Evolutionary conservation across 2,329 filamentous ascomycete genomes (phyloP), one percentile per base, ranked within the genome.

Genomic region (Graphilbum fragrans): DNA sequence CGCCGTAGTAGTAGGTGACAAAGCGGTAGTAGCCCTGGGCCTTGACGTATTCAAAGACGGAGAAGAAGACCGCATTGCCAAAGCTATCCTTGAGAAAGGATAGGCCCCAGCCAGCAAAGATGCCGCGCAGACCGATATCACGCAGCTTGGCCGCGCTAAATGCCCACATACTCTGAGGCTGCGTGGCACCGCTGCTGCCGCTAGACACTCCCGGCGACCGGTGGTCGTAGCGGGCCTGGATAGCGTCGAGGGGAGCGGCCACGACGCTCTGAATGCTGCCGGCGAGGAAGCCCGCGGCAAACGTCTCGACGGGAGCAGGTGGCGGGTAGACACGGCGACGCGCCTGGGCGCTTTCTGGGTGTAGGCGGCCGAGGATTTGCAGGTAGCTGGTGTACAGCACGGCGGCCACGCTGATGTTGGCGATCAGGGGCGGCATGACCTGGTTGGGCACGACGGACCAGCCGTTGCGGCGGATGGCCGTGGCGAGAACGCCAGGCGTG

Each of bases 311-410:
- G 0, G 75, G 71, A 0, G 72, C 64, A 0, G 82, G 80, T 2
- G 82, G 82, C 1, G 82, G 83, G 50, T 82, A 86, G 4, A 80
- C 74, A 6, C 81, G 69, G 53, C 77, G 80, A 20, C 68, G 52
- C 0, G 66, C 66, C 39, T 61, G 60, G 38, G 54, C 60, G 44
- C 78, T 80, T 31, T 80, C 79, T 46, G 79, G 73, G 50, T 87
- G 80, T 3, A 86, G 65, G 2, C 55, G 59, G 16, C 72, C 79
- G 2, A 88, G 67, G 32, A 78, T 75, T 46, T 84, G 79, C 17
- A 87, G 69, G 53, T 88, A 88, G 49, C 72, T 76, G 2, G 82
- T 85, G 58, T 87, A 88, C 16, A 87, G 62, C 3, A 87, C 73
- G 2, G 81, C 81, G 3, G 82, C 82, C 38, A 87, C 80, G 31